phyloP scores from a whole-genome alignment of 2,329 filamentous ascomycete genomes.

The Beauveria scarabaeidicola region DNA sequence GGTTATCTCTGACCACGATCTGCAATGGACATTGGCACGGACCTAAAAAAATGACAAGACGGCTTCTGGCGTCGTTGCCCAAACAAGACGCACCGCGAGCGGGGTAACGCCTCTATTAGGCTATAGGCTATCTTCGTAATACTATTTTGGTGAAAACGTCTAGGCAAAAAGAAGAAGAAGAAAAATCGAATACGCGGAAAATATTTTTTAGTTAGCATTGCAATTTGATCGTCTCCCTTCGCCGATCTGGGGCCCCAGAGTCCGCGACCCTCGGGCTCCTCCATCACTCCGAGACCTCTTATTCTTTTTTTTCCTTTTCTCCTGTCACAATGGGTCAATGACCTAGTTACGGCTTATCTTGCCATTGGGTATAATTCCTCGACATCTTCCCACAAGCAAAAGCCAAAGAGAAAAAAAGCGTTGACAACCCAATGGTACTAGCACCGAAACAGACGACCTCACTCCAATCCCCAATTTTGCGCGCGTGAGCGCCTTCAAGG shows the following conservation, averaged over 20 bases:
- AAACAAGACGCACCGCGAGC: constrained; percentile 4
- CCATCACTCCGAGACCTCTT: neutral
- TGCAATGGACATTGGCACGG: neutral
- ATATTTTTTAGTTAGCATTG: neutral
- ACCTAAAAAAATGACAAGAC: neutral
- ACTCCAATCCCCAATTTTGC: no score
- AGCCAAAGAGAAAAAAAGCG: no score
- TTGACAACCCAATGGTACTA: no score
- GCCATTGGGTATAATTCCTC: neutral
- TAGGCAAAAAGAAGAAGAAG: neutral
- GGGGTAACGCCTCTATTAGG: neutral
- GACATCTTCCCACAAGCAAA: neutral
- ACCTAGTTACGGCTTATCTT: neutral
- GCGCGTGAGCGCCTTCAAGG: no score
- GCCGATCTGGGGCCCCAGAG: neutral
- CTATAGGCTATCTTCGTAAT: neutral
- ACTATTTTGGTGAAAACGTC: neutral
- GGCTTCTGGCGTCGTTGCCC: neutral
- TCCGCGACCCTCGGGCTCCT: neutral
- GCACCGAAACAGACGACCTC: no score
- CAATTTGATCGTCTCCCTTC: neutral
- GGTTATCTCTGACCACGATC: no score
- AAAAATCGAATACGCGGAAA: neutral
- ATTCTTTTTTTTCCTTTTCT: no score
- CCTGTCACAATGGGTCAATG: neutral